Base-by-base conservation (phyloP, 139 green algal genomes). In the Chlorella ohadii region DNA sequence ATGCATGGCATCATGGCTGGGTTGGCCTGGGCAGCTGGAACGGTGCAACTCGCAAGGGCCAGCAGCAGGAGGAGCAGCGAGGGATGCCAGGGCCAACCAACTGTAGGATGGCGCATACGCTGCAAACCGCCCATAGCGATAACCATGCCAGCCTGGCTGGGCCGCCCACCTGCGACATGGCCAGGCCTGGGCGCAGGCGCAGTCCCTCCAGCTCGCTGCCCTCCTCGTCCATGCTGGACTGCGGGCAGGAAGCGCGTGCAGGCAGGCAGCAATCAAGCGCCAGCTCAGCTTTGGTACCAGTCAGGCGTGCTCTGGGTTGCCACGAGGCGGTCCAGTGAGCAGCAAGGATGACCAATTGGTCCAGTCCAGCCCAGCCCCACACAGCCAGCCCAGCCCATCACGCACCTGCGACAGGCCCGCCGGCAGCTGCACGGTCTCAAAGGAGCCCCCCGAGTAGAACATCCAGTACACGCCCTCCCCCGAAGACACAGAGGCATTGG, bases 381-480 rank as follows among this genome's bases (percentile, higher is more conserved):
- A 38, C 20, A 36, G n/a, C 28, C 75, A 56, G 2, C 23, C 55
- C 19, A 11, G 44, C 44, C 44, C 6, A 16, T 6, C 51, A 59
- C 36, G 11, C 27, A 86, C 72, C 44, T 80, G 82, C 0, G 85
- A 81, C 68, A 95, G 51, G 0, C 86, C 89, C 1, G 44, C 22
- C 0, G 92, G 89, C 31, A 90, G 81, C 27, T 57, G 11, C 28
- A 91, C 87, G 4, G 89, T 75, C 84, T 98, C 93, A 56, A 88
- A 95, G 88, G 91, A 87, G 11, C 89, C 92, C 0, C 96, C 96
- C 2, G 81, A 84, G 88, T 99, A 99, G 87, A 97, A 99, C 92
- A 98, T 97, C 97, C 97, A 99, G 87, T 98, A 98, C n/a, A 99
- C 95, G 16, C 96, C 96, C 38, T 88, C 87, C 31, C 92, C 91